A percentile compares a stretch with the other conserved stretches of the same genome.
These are phyloP conservation scores for Beauveria brongniartii DNA, from an alignment of 2,329 filamentous ascomycete genomes.

Conservation along the genomic window DNA sequence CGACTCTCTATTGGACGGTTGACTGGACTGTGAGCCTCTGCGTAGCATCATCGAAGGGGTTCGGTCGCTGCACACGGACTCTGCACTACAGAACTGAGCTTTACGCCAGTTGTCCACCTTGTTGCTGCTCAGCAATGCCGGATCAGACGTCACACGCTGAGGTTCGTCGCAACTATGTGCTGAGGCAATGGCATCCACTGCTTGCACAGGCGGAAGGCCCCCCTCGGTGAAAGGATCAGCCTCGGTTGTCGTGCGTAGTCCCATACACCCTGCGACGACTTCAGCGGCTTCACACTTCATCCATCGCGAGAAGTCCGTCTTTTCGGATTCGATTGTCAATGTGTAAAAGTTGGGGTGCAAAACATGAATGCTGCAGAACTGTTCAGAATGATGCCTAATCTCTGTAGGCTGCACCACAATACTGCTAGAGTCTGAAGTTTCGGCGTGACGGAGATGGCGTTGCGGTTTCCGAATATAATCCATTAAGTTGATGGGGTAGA, in stretches of 20 bases:
- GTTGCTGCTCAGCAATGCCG: constrained; percentile 32
- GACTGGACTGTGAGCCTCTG: constrained; percentile 41
- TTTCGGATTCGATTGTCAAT: constrained; percentile 70
- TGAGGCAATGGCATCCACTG: constrained; percentile 10
- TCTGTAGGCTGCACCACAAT: constrained; percentile 72
- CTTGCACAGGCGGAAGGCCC: constrained; percentile 17
- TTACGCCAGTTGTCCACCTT: constrained; percentile 43
- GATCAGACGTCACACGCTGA: constrained; percentile 21
- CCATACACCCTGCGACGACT: constrained; percentile 72
- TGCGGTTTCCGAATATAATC: constrained; percentile 78
- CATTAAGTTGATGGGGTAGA: constrained; percentile 82
- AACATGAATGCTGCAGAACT: constrained; percentile 63
- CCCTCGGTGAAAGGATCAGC: constrained; percentile 19
- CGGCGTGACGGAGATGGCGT: constrained; percentile 65
- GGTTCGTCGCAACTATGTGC: constrained; percentile 24
- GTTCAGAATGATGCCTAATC: constrained; percentile 67
- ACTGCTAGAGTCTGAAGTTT: constrained; percentile 61
- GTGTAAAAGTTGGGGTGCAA: constrained; percentile 81
- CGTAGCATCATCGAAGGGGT: constrained; percentile 30
- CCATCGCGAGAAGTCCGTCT: constrained; percentile 69
- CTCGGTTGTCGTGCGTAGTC: constrained; percentile 41
- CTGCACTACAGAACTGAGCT: constrained; percentile 42
- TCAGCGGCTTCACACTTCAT: constrained; percentile 72
- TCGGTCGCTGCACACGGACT: constrained; percentile 32
- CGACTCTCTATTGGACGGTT: constrained; percentile 41